Conservation (phyloP, 306 rosid species). For the Abrus precatorius region DNA sequence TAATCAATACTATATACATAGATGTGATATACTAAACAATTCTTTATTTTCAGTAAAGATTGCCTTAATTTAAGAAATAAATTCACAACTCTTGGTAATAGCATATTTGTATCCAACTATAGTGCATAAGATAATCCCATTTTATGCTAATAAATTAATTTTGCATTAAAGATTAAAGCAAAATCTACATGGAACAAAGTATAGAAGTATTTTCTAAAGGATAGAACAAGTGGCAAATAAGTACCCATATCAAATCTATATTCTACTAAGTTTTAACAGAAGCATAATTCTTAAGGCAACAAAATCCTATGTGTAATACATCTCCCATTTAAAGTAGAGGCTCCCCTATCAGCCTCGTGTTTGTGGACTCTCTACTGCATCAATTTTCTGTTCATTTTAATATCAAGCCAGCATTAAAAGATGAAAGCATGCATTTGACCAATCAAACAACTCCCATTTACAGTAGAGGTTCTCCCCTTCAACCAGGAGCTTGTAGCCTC, state of each 20-base stretch:
- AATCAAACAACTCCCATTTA: not conserved
- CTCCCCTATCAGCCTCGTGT: not conserved
- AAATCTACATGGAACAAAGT: conserved; percentile 4
- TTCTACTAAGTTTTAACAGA: conserved; percentile 7
- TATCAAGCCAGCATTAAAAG: conserved; percentile 1
- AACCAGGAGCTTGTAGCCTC: not conserved
- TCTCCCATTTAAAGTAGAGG: conserved; percentile 29
- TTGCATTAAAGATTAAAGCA: not conserved
- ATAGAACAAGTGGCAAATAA: conserved; percentile 25
- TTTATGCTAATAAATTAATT: conserved; percentile 7
- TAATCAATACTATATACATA: not conserved
- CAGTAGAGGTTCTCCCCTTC: not conserved
- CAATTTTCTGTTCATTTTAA: not conserved
- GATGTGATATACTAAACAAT: conserved; percentile 26
- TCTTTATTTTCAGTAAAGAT: conserved; percentile 29
- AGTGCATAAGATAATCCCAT: conserved; percentile 18
- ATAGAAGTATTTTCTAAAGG: not conserved
- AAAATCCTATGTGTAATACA: not conserved
- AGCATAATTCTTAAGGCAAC: not conserved
- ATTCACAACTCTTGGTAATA: not conserved
- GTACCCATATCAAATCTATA: conserved; percentile 1
- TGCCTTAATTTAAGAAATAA: conserved; percentile 27
- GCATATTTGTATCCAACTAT: conserved; percentile 26
- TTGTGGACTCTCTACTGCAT: not conserved
- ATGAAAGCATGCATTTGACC: not conserved